Evolutionary conservation across 1,284 basidiomycete species (phyloP), one percentile per base, ranked within the genome.

Genomic region (Filobasidium uniguttulatum): DNA sequence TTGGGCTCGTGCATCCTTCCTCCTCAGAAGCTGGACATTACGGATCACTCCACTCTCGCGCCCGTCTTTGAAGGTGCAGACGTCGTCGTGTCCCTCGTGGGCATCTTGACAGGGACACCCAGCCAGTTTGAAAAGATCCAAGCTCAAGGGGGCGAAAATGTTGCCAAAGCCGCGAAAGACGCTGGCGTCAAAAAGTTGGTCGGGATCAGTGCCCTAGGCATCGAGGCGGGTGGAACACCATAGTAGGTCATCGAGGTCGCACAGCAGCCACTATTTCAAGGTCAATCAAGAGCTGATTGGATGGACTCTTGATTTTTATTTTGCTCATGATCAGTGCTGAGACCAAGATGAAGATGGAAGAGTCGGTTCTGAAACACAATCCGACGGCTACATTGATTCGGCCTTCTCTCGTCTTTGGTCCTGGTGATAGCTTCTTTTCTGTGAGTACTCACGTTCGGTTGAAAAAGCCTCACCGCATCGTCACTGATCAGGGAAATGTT

Each of bases 361-460:
- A 68, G 44, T 72, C 75, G 2, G 73, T 79, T 22, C 49, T 64
- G 14, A 33, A 44, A 1, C 59, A 74, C 14, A 51, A 61, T 46
- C 75, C 77, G 0, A 66, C 72, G 26, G 75, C 77, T 3, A 81
- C 79, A 0, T 72, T 83, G 43, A 71, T 84, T 52, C 69, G 81
- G 15, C 81, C 81, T 2, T 82, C 80, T 54, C 66, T 83, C 30
- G 72, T 83, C 2, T 83, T 83, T 62, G 82, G 81, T 2, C 79
- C 79, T 1, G 80, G 79, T 3, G 82, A 83, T 59, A 74, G 75
- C 14, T 81, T 83, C 66, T 83, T 83, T 65, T 76, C 75, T 50
- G 81, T 82, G 49, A 48, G 73, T 59, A 30, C 7, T 43, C 22
- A 28, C n/a, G 17, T 17, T 14, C 10, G 20, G 19, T 10, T 25